Percentiles rank a stretch among this genome's conserved stretches.
Conservation (phyloP, 495 filamentous ascomycete species). For the Trichoderma orchidacearum region DNA sequence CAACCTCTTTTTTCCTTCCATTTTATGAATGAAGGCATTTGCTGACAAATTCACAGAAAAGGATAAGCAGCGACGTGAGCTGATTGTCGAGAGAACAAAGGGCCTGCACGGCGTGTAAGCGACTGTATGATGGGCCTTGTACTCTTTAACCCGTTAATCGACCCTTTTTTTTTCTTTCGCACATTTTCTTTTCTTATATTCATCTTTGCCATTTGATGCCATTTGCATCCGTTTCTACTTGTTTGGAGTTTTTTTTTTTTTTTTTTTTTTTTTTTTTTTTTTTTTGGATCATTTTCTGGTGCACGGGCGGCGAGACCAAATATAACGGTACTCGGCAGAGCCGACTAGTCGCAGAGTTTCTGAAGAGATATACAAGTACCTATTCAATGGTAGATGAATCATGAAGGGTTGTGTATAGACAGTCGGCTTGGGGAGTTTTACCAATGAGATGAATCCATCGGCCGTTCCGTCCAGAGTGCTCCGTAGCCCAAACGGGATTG, state of each 20-base stretch:
- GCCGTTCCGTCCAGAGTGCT: no score
- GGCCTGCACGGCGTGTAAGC: slow-evolving; percentile 25
- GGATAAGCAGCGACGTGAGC: slow-evolving; percentile 56
- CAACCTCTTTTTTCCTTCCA: neutral
- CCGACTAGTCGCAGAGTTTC: no score
- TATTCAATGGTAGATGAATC: no score
- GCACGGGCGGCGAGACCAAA: neutral
- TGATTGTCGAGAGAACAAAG: slow-evolving; percentile 57
- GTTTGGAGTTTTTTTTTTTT: neutral
- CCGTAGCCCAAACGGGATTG: no score
- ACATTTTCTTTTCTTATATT: neutral
- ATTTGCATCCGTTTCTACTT: neutral
- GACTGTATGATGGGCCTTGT: neutral
- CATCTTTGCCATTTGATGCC: neutral
- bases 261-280: neutral
- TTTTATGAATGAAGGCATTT: neutral
- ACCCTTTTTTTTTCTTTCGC: neutral
- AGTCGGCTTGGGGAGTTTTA: no score
- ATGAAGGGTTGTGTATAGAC: no score
- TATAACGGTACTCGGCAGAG: no score
- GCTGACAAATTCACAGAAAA: slow-evolving; percentile 35
- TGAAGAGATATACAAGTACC: no score
- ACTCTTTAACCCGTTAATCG: no score
- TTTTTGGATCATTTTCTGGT: neutral
- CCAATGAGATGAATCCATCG: no score